Evolutionary conservation across 1,284 basidiomycete species (phyloP).

Genomic region (Prillingera fragicola): DNA sequence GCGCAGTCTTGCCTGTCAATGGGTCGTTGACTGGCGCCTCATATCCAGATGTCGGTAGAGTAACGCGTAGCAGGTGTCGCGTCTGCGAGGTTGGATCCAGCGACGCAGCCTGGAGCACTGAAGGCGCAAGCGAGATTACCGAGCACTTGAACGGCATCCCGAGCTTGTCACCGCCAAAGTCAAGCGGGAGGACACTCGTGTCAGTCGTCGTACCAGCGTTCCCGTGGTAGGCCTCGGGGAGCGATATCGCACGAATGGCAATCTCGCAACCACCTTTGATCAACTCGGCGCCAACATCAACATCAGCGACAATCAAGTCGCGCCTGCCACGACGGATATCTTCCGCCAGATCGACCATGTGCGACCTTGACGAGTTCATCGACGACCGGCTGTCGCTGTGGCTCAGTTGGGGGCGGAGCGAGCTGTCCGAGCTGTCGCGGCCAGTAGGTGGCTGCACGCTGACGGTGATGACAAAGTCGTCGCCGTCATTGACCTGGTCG

Average conservation of each 20-base stretch:
- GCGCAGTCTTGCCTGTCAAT: conserved; percentile 62
- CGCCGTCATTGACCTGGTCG: conserved; percentile 31
- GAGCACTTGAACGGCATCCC: conserved; percentile 42
- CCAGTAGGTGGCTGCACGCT: conserved; percentile 29
- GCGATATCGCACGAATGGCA: conserved; percentile 29
- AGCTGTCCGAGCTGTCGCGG: conserved; percentile 7
- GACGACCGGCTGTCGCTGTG: conserved; percentile 32
- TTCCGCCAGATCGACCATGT: conserved; percentile 36
- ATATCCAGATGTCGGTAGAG: conserved; percentile 74
- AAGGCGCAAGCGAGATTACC: conserved; percentile 62
- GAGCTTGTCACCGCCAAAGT: conserved; percentile 22
- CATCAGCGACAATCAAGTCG: conserved; percentile 36
- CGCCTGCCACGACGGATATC: conserved; percentile 36
- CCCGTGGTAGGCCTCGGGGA: conserved; percentile 29
- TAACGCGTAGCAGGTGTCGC: conserved; percentile 67
- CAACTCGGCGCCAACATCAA: conserved; percentile 33
- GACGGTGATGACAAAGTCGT: conserved; percentile 30
- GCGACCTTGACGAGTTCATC: conserved; percentile 31
- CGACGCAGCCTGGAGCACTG: conserved; percentile 65
- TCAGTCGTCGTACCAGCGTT: conserved; percentile 5
- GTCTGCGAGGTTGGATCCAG: conserved; percentile 47
- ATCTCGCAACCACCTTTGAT: conserved; percentile 37
- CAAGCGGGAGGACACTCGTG: conserved; percentile 21
- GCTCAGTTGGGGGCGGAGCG: conserved; percentile 22
- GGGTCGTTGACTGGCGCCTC: conserved; percentile 71